phyloP scores from a whole-genome alignment of 208 protist species.

The Wallacemonas sp. region DNA sequence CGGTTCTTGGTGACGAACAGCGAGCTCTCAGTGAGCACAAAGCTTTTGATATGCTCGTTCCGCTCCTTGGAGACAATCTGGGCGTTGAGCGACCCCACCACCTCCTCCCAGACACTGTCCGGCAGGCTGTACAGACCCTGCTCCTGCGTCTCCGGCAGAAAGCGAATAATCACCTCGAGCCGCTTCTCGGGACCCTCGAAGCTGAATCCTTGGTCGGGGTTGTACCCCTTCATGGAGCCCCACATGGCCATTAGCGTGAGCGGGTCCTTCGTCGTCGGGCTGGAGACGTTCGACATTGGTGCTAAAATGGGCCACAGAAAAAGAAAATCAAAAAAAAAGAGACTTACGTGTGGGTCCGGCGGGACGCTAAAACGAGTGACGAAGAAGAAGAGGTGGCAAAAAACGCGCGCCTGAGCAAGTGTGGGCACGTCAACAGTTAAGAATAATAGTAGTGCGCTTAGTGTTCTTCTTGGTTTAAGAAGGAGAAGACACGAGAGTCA shows the following conservation, averaged over 20 bases:
- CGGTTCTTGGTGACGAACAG: constrained; percentile 93
- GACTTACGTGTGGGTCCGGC: background rate
- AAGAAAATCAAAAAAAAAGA: background rate
- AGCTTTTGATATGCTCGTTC: constrained; percentile 90
- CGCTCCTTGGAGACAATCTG: constrained; percentile 82
- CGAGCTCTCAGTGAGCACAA: constrained; percentile 93
- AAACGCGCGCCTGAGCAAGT: no score
- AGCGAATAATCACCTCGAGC: constrained; percentile 85
- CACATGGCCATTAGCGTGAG: constrained; percentile 91
- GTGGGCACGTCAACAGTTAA: no score
- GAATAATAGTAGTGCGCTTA: no score
- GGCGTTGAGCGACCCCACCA: constrained; percentile 80
- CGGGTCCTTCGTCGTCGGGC: constrained; percentile 64
- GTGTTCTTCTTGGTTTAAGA: no score
- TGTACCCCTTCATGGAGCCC: constrained; percentile 76
- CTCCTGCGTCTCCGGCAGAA: constrained; percentile 62
- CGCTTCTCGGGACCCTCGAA: constrained; percentile 94
- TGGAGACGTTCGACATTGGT: constrained; percentile 19
- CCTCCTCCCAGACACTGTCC: constrained; percentile 66
- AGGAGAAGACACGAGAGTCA: no score
- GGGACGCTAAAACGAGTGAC: no score
- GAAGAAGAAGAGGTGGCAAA: no score
- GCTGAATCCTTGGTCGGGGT: constrained; percentile 77
- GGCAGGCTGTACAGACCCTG: constrained; percentile 69
- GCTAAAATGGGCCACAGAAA: background rate